Conservation (phyloP, 805 yeast genomes). For the Ogataea populi-albae region DNA sequence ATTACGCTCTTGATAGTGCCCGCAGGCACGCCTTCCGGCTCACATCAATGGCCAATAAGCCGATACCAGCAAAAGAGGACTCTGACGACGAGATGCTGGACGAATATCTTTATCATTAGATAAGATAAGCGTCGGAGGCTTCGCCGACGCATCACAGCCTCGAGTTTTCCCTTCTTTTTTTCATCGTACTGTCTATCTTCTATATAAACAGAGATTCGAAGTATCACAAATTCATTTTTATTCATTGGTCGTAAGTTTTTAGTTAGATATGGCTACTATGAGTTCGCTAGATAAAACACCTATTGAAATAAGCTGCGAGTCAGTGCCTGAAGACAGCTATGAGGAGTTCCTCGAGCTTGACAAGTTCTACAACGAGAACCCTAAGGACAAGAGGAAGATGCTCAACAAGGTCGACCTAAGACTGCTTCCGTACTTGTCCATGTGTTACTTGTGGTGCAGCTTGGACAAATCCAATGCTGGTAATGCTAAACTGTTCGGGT, state of each 20-base stretch:
- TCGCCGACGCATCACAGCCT: background rate
- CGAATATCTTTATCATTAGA: conserved; percentile 13
- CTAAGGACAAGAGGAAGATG: conserved; percentile 21
- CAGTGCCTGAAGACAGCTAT: conserved; percentile 10
- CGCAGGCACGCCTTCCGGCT: conserved; percentile 72
- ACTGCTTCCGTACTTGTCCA: conserved; percentile 26
- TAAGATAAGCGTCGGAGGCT: conserved; percentile 2
- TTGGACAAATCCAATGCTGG: conserved; percentile 37
- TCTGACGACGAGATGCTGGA: conserved; percentile 32
- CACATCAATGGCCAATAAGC: conserved; percentile 72
- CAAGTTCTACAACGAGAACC: conserved; percentile 17
- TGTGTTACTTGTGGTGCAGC: conserved; percentile 28
- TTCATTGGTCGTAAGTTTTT: background rate
- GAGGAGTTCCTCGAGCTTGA: conserved; percentile 14
- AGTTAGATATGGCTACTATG: background rate
- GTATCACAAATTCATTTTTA: background rate
- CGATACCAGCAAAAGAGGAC: conserved; percentile 36
- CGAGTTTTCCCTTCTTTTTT: background rate
- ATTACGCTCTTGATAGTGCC: conserved; percentile 62
- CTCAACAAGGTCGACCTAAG: conserved; percentile 27
- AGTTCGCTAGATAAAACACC: conserved; percentile 3
- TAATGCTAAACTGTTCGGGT: conserved; percentile 33
- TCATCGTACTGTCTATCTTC: background rate
- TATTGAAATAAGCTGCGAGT: conserved; percentile 5
- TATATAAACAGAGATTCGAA: no score